Base-by-base conservation (phyloP, 2,329 filamentous ascomycete genomes). In the Didymella glomerata region DNA sequence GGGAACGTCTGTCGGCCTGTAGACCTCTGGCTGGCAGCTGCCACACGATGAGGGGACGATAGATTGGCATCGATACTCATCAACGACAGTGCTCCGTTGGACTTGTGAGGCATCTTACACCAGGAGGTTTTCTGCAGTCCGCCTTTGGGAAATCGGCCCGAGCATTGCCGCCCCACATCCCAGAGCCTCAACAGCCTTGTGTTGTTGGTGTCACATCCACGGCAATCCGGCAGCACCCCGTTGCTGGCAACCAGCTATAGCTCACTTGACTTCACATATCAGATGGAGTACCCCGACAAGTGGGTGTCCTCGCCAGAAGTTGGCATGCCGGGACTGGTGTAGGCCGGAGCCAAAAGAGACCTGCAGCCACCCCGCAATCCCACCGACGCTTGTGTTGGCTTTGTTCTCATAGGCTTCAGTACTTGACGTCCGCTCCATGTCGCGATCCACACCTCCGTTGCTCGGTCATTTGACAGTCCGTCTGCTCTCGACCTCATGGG, bases 361-460 rank as follows among this genome's bases (percentile, higher is more conserved):
- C 46, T 50, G 50, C 42, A 62, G 54, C 55, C 51, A 62, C 51
- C 52, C 54, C 51, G 51, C 51, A 60, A 54, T 55, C 40, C 22
- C 38, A 40, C 50, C 56, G 51, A 54, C 47, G 51, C 51, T 47
- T n/a, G n/a, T n/a, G n/a, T n/a, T n/a, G n/a, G n/a, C n/a, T n/a
- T n/a, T n/a, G n/a, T n/a, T n/a, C n/a, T n/a, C n/a, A n/a, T n/a
- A n/a, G n/a, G n/a, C n/a, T n/a, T n/a, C n/a, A n/a, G n/a, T n/a
- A n/a, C n/a, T n/a, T 50, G 45, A 34, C 41, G 40, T 59, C 45
- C 11, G 54, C 40, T 55, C 30, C 57, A 32, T 48, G 22, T 36
- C 48, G 44, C 48, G 50, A 46, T 54, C 50, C 40, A 46, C 56
- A 46, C 25, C 40, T 60, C 47, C 46, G 20, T 40, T 41, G n/a